Evolutionary conservation across 2,329 filamentous ascomycete genomes (phyloP).

Genomic region (Fusarium veterinarium): DNA sequence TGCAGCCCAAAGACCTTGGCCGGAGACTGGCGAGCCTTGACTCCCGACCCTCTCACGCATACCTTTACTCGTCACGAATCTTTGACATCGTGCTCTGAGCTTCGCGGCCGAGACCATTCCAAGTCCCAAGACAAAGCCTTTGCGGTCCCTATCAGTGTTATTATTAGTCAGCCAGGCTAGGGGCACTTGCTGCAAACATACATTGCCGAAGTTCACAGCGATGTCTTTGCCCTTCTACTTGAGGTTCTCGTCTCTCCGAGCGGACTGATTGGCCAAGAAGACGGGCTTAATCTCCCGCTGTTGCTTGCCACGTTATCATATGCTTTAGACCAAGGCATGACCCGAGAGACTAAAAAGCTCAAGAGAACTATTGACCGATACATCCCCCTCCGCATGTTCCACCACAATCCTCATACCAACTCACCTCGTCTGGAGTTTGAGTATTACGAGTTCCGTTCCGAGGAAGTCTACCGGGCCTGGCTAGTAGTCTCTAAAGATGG

Average conservation of each 20-base stretch:
- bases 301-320: slow-evolving; percentile 30
- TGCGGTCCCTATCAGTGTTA: neutral
- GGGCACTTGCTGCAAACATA: slow-evolving; percentile 7
- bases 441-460: slow-evolving; percentile 39
- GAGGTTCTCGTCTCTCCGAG: slow-evolving; percentile 20
- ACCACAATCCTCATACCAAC: slow-evolving; percentile 30
- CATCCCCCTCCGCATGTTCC: slow-evolving; percentile 37
- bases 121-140: neutral
- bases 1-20: neutral
- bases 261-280: slow-evolving; percentile 38
- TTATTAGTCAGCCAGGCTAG: slow-evolving; percentile 11
- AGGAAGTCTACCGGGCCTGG: slow-evolving; percentile 44
- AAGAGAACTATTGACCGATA: slow-evolving; percentile 35
- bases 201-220: slow-evolving; percentile 12
- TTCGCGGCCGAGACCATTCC: neutral
- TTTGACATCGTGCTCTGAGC: neutral
- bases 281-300: slow-evolving; percentile 38
- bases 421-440: neutral
- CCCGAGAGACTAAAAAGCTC: slow-evolving; percentile 32
- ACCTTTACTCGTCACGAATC: neutral
- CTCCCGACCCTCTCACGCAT: neutral
- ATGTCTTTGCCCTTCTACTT: slow-evolving; percentile 40
- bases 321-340: slow-evolving; percentile 30
- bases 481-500: neutral
- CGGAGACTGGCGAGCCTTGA: neutral